These are phyloP conservation scores for Pythium dissimile DNA, from an alignment of 352 stramenopile genomes.

Conservation along the genomic window DNA sequence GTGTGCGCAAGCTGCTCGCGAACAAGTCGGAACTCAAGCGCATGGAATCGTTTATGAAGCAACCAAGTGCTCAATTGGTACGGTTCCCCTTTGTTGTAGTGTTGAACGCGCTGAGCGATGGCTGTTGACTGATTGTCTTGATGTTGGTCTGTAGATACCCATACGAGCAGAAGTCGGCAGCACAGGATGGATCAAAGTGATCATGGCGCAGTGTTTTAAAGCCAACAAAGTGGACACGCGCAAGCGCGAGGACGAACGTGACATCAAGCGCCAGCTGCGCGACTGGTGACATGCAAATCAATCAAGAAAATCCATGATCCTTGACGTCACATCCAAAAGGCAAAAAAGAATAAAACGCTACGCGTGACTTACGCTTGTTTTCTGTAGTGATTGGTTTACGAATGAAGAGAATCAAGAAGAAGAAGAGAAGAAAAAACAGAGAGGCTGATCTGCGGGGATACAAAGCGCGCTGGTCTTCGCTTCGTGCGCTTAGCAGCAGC, in stretches of 20 bases:
- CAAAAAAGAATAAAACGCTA: not conserved
- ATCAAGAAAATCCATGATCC: not conserved
- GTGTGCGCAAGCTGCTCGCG: constrained; percentile 72
- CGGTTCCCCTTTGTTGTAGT: too few relatives aligned
- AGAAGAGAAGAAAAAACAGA: not conserved
- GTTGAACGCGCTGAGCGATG: too few relatives aligned
- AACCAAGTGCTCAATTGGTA: constrained; percentile 72
- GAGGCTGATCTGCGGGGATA: too few relatives aligned
- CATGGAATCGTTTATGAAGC: constrained; percentile 55
- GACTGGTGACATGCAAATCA: constrained; percentile 46
- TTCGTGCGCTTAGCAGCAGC: constrained; percentile 83
- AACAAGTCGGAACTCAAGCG: constrained; percentile 78
- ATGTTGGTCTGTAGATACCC: constrained; percentile 44
- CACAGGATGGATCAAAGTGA: constrained; percentile 86
- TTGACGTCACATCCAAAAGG: not conserved
- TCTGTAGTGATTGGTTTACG: not conserved
- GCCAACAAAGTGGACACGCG: constrained; percentile 65
- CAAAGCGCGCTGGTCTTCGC: too few relatives aligned
- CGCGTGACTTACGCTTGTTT: not conserved
- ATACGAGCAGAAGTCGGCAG: constrained; percentile 66
- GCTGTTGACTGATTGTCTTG: not conserved
- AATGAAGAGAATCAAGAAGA: not conserved
- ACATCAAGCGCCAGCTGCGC: constrained; percentile 71
- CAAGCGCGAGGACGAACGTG: constrained; percentile 68
- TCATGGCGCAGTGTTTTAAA: constrained; percentile 69